These are phyloP conservation scores for Helenozyma rhizophorensis DNA, from an alignment of 805 yeast species.

Conservation along the genomic window DNA sequence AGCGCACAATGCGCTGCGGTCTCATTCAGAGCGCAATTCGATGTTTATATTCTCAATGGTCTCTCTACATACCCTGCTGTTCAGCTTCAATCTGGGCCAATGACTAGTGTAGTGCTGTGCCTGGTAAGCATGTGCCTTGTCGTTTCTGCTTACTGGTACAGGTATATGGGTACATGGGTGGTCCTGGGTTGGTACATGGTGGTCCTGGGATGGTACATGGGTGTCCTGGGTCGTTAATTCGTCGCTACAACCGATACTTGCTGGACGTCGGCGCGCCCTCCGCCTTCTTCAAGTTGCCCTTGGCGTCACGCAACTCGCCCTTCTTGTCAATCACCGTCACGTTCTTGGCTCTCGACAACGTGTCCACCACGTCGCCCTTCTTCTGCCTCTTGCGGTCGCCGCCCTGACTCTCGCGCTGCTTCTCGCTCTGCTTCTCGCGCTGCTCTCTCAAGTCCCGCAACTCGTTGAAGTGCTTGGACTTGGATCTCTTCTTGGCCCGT, in stretches of 20 bases:
- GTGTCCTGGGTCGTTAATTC: no score
- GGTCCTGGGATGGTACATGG: no score
- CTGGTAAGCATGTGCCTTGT: no score
- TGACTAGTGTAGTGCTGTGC: no score
- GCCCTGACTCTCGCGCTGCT: slow-evolving; percentile 5
- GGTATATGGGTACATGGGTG: no score
- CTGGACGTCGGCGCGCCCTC: slow-evolving; percentile 26
- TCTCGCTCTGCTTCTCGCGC: slow-evolving; percentile 19
- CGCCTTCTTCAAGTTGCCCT: slow-evolving; percentile 58
- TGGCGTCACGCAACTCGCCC: slow-evolving; percentile 71
- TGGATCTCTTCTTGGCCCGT: slow-evolving; percentile 80
- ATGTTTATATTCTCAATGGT: no score
- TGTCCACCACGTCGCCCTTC: slow-evolving; percentile 61
- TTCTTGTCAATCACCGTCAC: slow-evolving; percentile 72
- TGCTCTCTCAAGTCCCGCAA: slow-evolving; percentile 25
- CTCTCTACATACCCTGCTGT: no score
- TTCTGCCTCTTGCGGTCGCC: slow-evolving; percentile 45
- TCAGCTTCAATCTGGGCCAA: no score
- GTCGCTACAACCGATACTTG: slow-evolving; percentile 19
- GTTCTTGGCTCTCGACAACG: slow-evolving; percentile 68
- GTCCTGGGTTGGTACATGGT: no score
- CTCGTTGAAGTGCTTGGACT: slow-evolving; percentile 49
- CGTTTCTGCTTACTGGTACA: no score
- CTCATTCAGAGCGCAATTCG: no score
- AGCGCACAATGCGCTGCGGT: no score